Conservation (phyloP, 768 basidiomycete species). For the Serendipita indica region DNA sequence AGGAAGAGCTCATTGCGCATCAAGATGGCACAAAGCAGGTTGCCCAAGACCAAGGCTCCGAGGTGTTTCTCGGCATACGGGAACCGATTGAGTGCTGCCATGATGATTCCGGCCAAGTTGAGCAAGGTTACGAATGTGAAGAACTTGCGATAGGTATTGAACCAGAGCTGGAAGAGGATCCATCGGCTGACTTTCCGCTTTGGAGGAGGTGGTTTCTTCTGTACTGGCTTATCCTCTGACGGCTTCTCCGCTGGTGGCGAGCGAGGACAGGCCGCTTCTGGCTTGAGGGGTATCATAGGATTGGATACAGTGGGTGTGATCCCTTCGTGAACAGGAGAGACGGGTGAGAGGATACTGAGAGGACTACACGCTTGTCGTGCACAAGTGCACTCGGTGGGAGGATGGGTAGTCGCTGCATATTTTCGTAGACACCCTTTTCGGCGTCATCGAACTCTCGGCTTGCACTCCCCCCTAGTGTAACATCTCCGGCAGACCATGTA, state of each 20-base stretch:
- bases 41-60: conserved; percentile 60
- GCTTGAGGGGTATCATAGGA: neutral
- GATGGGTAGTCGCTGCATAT: conserved; percentile 7
- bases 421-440: conserved; percentile 8
- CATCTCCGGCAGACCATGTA: neutral
- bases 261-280: neutral
- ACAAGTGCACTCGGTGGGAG: neutral
- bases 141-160: conserved; percentile 68
- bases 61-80: conserved; percentile 49
- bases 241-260: neutral
- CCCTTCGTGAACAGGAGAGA: neutral
- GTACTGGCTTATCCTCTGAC: conserved; percentile 22
- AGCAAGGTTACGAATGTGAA: conserved; percentile 45
- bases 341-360: neutral
- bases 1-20: conserved; percentile 75
- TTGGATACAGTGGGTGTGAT: neutral
- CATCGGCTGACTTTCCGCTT: conserved; percentile 47
- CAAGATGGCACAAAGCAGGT: conserved; percentile 54
- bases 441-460: conserved; percentile 6
- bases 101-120: conserved; percentile 43
- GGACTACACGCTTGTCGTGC: neutral
- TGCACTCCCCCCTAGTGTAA: neutral
- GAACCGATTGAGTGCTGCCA: conserved; percentile 52
- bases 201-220: conserved; percentile 20
- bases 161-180: conserved; percentile 54